Conservation (phyloP, 331 rosid species). For the Spiraea crenata region DNA sequence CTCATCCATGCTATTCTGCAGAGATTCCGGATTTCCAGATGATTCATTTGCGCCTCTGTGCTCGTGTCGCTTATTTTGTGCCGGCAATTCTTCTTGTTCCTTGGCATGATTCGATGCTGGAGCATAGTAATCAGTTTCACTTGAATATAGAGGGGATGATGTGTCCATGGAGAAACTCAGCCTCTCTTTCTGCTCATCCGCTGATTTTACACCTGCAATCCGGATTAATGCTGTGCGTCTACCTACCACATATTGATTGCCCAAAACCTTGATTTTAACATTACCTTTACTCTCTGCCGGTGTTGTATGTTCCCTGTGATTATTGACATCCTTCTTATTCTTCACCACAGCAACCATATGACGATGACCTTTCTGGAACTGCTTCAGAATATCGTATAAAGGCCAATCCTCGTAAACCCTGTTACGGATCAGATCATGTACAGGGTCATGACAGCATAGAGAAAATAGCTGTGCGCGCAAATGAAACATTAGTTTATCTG, state of each 20-base stretch:
- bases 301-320: conserved; percentile 17
- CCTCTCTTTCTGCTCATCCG: conserved; percentile 28
- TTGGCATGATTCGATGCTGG: conserved; percentile 27
- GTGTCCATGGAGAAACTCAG: conserved; percentile 25
- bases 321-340: conserved; percentile 20
- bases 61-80: conserved; percentile 20
- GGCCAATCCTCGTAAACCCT: conserved; percentile 76
- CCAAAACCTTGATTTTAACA: not conserved
- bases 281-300: conserved; percentile 35
- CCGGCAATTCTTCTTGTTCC: conserved; percentile 21
- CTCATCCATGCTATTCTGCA: conserved; percentile 36
- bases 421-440: conserved; percentile 8
- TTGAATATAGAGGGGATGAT: conserved; percentile 27
- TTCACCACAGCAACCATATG: conserved; percentile 71
- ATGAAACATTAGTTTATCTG: not conserved
- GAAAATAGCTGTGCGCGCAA: not conserved
- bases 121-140: conserved; percentile 34
- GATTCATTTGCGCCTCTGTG: conserved; percentile 27
- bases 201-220: conserved; percentile 32
- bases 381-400: conserved; percentile 57
- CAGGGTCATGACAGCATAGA: not conserved
- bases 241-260: not conserved
- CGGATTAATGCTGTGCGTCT: not conserved
- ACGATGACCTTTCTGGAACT: conserved; percentile 61
- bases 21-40: conserved; percentile 30